Evolutionary conservation across 495 filamentous ascomycete genomes (phyloP).

Genomic region (Penicillium lividum): DNA sequence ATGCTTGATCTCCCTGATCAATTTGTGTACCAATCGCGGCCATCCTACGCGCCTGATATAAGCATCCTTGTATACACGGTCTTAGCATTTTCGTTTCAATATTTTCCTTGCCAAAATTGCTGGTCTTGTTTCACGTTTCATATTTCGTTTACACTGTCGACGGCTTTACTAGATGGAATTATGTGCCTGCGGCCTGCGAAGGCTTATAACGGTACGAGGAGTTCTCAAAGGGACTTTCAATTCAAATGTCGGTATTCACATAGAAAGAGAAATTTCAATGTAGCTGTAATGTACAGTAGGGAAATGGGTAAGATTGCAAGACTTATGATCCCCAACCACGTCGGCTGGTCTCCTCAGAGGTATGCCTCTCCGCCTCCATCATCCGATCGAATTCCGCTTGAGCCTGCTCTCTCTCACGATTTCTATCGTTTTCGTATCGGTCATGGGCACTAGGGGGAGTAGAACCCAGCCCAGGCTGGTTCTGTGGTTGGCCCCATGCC

Average conservation of each 20-base stretch:
- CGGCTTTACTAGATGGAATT: not conserved
- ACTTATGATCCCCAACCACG: slow-evolving; percentile 29
- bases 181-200: slow-evolving; percentile 8
- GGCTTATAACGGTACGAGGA: slow-evolving; percentile 5
- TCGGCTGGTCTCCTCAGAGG: slow-evolving; percentile 19
- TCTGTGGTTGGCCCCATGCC: slow-evolving; percentile 13
- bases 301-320: not conserved
- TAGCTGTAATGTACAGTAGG: not conserved
- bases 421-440: slow-evolving; percentile 16
- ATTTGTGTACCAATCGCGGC: not conserved
- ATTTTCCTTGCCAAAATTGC: slow-evolving; percentile 3
- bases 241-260: slow-evolving; percentile 1
- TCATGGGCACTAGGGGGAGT: slow-evolving; percentile 8
- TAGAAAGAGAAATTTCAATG: not conserved
- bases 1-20: not conserved
- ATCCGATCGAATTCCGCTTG: slow-evolving; percentile 45
- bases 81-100: not conserved
- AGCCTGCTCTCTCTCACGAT: slow-evolving; percentile 35
- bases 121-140: not conserved
- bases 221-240: not conserved
- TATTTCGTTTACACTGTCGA: not conserved
- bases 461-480: slow-evolving; percentile 1
- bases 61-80: not conserved
- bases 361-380: slow-evolving; percentile 41
- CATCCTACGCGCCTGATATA: not conserved